phyloP scores from a whole-genome alignment of 768 basidiomycete species.

The Hemileccinum impolitum region DNA sequence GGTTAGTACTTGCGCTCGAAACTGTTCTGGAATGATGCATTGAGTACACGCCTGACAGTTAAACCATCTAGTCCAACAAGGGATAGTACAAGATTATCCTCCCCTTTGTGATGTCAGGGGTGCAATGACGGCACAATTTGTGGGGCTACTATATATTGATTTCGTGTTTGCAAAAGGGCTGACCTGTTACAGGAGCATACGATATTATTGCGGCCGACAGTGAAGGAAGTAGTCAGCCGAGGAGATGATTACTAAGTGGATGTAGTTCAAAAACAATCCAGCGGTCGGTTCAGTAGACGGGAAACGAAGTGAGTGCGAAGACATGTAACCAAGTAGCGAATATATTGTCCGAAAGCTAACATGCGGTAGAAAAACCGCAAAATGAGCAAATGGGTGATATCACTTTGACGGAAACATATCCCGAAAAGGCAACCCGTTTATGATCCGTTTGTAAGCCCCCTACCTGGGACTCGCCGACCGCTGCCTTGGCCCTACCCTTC shows the following conservation, averaged over 20 bases:
- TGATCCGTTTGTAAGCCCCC: background rate
- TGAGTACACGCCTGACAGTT: slow-evolving; percentile 45
- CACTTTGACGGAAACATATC: slow-evolving; percentile 16
- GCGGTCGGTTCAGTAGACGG: background rate
- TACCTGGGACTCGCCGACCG: background rate
- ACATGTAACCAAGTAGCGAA: background rate
- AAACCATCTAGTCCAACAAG: slow-evolving; percentile 84
- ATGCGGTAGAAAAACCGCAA: background rate
- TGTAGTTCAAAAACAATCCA: slow-evolving; percentile 3
- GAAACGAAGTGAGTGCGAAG: slow-evolving; percentile 7
- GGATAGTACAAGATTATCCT: slow-evolving; percentile 89
- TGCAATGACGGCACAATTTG: slow-evolving; percentile 93
- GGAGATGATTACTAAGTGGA: slow-evolving; percentile 69
- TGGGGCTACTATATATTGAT: slow-evolving; percentile 32
- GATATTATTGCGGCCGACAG: slow-evolving; percentile 78
- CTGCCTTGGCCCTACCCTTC: background rate
- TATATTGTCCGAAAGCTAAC: slow-evolving; percentile 4
- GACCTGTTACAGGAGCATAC: slow-evolving; percentile 67
- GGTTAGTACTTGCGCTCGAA: slow-evolving; percentile 40
- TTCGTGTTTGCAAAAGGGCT: background rate
- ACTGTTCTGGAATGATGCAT: background rate
- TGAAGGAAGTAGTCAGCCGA: slow-evolving; percentile 80
- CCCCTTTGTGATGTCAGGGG: slow-evolving; percentile 83
- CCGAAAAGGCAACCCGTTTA: slow-evolving; percentile 17
- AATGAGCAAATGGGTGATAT: background rate